Conservation (phyloP, 164 flowering plant species). For the Umbellularia californica region DNA sequence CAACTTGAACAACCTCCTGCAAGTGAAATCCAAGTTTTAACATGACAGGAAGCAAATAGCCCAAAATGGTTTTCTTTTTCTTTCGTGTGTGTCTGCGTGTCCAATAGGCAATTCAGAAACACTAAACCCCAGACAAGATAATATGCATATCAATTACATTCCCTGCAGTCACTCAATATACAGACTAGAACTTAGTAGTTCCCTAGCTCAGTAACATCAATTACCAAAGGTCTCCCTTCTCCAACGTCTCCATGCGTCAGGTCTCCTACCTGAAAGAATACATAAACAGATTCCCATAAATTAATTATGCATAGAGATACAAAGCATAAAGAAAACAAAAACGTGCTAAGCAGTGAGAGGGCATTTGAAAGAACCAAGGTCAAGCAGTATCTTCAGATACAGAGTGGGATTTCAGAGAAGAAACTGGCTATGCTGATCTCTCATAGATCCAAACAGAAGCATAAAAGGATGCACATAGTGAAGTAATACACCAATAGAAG, state of each 20-base stretch:
- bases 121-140: neutral
- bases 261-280: slow-evolving; percentile 28
- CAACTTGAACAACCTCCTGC: slow-evolving; percentile 13
- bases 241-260: slow-evolving; percentile 12
- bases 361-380: no score
- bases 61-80: neutral
- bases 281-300: neutral
- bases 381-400: no score
- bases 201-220: neutral
- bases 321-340: no score
- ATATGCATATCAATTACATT: neutral
- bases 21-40: slow-evolving; percentile 5
- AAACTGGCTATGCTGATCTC: no score
- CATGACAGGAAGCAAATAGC: neutral
- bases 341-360: no score
- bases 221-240: slow-evolving; percentile 35
- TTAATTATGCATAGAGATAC: no score
- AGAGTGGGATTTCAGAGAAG: no score
- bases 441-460: no score
- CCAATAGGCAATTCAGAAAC: neutral
- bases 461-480: no score
- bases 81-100: neutral
- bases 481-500: no score
- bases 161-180: neutral
- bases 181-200: neutral